These are phyloP conservation scores for Dictyostelium purpureum DNA, from an alignment of 78 protist genomes.

Conservation along the genomic window DNA sequence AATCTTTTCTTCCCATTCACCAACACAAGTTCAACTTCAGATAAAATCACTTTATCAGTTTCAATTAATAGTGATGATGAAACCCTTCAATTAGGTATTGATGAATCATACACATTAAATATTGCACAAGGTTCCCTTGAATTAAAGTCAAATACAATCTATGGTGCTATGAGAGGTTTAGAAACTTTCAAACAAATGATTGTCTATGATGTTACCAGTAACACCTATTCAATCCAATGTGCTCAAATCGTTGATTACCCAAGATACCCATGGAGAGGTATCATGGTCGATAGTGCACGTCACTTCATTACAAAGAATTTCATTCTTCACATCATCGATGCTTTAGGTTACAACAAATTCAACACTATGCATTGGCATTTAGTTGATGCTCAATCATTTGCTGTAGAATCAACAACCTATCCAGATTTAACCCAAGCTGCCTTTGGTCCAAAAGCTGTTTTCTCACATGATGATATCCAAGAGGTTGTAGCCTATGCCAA, in stretches of 20 bases:
- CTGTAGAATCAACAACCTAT: constrained; percentile 62
- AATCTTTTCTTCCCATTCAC: constrained; percentile 27
- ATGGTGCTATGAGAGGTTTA: constrained; percentile 90
- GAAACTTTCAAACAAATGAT: constrained; percentile 95
- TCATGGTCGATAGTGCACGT: constrained; percentile 94
- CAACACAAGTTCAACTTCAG: background rate
- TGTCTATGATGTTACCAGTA: background rate
- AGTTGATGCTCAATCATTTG: constrained; percentile 92
- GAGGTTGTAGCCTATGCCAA: constrained; percentile 88
- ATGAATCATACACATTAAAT: constrained; percentile 10
- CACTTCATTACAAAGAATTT: constrained; percentile 86
- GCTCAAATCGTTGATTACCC: constrained; percentile 86
- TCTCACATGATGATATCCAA: constrained; percentile 82
- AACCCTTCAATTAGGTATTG: constrained; percentile 21
- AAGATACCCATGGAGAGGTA: constrained; percentile 91
- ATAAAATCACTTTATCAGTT: background rate
- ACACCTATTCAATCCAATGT: background rate
- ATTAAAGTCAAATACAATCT: constrained; percentile 76
- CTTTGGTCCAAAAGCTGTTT: constrained; percentile 71
- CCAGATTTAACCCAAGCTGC: constrained; percentile 88
- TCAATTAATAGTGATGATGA: background rate
- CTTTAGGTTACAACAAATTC: constrained; percentile 84
- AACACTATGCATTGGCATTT: constrained; percentile 97
- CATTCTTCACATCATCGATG: constrained; percentile 80
- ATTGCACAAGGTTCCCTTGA: background rate